Conservation (phyloP, 2,329 filamentous ascomycete species). For the Onygenales sp. region DNA sequence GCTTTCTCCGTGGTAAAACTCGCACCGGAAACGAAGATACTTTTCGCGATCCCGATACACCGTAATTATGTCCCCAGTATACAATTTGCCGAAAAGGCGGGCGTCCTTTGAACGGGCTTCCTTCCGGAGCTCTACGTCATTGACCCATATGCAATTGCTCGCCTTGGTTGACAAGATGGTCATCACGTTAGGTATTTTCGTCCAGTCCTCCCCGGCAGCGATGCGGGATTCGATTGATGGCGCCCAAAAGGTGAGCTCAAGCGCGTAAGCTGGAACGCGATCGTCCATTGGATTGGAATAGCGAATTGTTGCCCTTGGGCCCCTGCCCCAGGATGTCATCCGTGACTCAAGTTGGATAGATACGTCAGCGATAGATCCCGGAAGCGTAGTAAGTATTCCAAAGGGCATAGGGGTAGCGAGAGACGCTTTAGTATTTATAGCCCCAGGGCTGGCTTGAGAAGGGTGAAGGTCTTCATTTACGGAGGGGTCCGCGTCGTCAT, state of each 20-base stretch:
- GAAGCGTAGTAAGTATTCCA: slow-evolving; percentile 57
- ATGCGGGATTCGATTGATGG: slow-evolving; percentile 54
- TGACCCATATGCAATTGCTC: slow-evolving; percentile 65
- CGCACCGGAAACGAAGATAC: slow-evolving; percentile 35
- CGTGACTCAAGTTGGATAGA: slow-evolving; percentile 57
- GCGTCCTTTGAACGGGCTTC: slow-evolving; percentile 42
- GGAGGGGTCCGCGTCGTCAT: slow-evolving; percentile 5
- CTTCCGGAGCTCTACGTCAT: slow-evolving; percentile 56
- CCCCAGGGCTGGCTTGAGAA: not conserved
- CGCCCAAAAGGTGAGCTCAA: slow-evolving; percentile 68
- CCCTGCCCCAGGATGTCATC: slow-evolving; percentile 69
- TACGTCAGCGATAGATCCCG: slow-evolving; percentile 56
- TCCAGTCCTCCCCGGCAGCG: slow-evolving; percentile 48
- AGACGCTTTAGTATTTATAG: not conserved
- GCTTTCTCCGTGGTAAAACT: slow-evolving; percentile 40
- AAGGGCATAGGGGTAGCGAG: slow-evolving; percentile 37
- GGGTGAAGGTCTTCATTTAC: slow-evolving; percentile 1
- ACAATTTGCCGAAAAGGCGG: slow-evolving; percentile 55
- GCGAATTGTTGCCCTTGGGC: slow-evolving; percentile 55
- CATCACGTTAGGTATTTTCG: slow-evolving; percentile 46
- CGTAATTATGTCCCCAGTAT: slow-evolving; percentile 67
- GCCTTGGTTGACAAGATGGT: slow-evolving; percentile 73
- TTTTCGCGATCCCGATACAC: slow-evolving; percentile 46
- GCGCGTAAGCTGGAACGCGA: slow-evolving; percentile 70
- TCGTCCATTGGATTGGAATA: slow-evolving; percentile 56